Evolutionary conservation across 2,329 filamentous ascomycete genomes (phyloP).

Genomic region (Fusarium pseudocircinatum): DNA sequence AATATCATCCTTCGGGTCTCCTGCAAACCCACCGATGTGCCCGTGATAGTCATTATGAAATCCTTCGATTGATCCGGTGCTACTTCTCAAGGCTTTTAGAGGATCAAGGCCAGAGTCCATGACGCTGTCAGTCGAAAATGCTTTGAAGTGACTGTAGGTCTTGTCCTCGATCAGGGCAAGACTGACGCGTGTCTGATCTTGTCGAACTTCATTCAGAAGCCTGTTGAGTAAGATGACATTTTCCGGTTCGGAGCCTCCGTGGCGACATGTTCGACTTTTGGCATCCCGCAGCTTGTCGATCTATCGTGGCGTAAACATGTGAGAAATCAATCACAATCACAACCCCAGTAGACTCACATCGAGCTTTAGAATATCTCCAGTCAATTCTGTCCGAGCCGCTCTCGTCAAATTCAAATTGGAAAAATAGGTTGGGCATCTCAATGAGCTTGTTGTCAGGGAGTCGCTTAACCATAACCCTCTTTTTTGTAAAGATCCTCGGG

Average conservation of each 20-base stretch:
- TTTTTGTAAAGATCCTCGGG: not conserved
- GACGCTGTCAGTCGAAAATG: not conserved
- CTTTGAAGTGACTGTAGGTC: not conserved
- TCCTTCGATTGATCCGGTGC: not conserved
- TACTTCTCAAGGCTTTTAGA: not conserved
- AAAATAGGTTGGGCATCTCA: not conserved
- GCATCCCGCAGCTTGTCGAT: not conserved
- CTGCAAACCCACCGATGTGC: not conserved
- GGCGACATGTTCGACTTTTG: not conserved
- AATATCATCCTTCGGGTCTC: not conserved
- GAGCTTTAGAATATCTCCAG: not conserved
- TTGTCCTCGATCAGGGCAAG: not conserved
- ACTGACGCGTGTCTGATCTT: not conserved
- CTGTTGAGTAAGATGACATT: not conserved
- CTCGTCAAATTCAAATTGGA: not conserved
- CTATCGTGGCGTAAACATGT: not conserved
- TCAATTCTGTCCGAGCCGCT: not conserved
- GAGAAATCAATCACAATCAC: not conserved
- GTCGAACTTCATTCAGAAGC: not conserved
- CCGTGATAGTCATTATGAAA: not conserved
- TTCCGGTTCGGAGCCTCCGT: not conserved
- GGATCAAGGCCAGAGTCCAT: not conserved
- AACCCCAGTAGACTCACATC: not conserved
- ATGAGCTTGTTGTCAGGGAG: not conserved
- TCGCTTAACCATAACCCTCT: not conserved